Percentiles rank a stretch among this genome's conserved stretches.
Conservation (phyloP, 2,329 filamentous ascomycete species). For the Lecanicillium sp. region DNA sequence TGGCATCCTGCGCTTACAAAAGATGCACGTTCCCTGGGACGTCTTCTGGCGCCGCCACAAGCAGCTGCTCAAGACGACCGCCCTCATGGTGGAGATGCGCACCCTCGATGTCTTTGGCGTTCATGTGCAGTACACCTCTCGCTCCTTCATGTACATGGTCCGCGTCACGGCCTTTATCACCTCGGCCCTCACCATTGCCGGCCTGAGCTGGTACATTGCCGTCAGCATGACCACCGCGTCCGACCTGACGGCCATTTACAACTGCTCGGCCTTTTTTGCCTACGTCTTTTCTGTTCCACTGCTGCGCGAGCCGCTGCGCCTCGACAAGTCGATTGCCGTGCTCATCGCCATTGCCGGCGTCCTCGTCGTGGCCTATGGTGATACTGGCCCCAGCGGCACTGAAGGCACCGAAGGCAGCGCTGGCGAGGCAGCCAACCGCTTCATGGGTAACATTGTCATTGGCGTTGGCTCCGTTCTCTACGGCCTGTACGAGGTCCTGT, state of each 20-base stretch:
- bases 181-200: slow-evolving; percentile 78
- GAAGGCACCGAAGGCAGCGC: slow-evolving; percentile 40
- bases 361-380: slow-evolving; percentile 91
- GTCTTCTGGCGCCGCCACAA: slow-evolving; percentile 70
- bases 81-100: slow-evolving; percentile 78
- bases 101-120: slow-evolving; percentile 57
- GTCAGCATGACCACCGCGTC: slow-evolving; percentile 89
- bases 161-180: slow-evolving; percentile 77
- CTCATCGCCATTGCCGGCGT: slow-evolving; percentile 82
- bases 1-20: slow-evolving; percentile 69
- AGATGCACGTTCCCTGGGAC: slow-evolving; percentile 69
- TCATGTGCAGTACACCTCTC: slow-evolving; percentile 25
- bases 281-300: slow-evolving; percentile 94
- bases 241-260: slow-evolving; percentile 96
- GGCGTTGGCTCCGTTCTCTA: slow-evolving; percentile 87
- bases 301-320: slow-evolving; percentile 72
- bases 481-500: slow-evolving; percentile 93
- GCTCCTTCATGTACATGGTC: slow-evolving; percentile 61
- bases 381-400: slow-evolving; percentile 42
- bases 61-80: slow-evolving; percentile 43
- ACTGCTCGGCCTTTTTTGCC: slow-evolving; percentile 97
- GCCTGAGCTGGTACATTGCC: slow-evolving; percentile 90
- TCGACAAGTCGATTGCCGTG: slow-evolving; percentile 82
- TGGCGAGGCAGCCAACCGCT: slow-evolving; percentile 51
- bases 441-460: slow-evolving; percentile 86